Evolutionary conservation across 108 stramenopile genomes (phyloP).

Genomic region (Stephanodiscus triporus): DNA sequence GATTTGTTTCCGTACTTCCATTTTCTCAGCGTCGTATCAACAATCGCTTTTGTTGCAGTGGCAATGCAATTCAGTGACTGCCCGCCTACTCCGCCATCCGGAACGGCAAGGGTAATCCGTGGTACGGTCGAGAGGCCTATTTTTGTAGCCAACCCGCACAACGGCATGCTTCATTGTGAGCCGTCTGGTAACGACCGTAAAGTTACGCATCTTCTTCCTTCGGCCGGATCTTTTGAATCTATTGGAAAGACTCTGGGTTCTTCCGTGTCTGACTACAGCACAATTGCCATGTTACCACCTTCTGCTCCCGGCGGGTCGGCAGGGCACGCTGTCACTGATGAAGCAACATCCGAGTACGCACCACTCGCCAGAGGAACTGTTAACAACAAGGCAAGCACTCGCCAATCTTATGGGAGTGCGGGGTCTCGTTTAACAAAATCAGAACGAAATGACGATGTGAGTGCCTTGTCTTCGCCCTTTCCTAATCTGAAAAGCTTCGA

Average conservation of each 20-base stretch:
- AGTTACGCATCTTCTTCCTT: too few relatives aligned
- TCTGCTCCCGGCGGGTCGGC: too few relatives aligned
- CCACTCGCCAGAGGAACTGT: neutral
- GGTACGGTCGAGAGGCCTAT: slow-evolving; percentile 26
- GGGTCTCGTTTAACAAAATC: too few relatives aligned
- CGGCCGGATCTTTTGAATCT: too few relatives aligned
- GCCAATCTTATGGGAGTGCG: neutral
- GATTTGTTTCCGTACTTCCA: slow-evolving; percentile 77
- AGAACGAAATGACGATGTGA: slow-evolving; percentile 7
- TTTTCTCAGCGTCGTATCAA: slow-evolving; percentile 65
- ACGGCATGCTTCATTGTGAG: neutral
- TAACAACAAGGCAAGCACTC: neutral
- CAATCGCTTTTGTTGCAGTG: slow-evolving; percentile 62
- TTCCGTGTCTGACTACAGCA: too few relatives aligned
- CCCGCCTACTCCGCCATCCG: slow-evolving; percentile 79
- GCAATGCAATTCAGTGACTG: slow-evolving; percentile 80
- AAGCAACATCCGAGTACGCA: neutral
- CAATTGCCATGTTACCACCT: too few relatives aligned
- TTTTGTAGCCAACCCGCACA: neutral
- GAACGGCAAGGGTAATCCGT: slow-evolving; percentile 58
- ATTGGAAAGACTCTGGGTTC: too few relatives aligned
- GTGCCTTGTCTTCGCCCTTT: slow-evolving; percentile 16
- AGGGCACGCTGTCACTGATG: neutral
- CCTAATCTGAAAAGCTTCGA: slow-evolving; percentile 14
- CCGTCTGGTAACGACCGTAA: neutral